phyloP scores from a whole-genome alignment of 2,329 filamentous ascomycete genomes.

The Trichoderma simmonsii region DNA sequence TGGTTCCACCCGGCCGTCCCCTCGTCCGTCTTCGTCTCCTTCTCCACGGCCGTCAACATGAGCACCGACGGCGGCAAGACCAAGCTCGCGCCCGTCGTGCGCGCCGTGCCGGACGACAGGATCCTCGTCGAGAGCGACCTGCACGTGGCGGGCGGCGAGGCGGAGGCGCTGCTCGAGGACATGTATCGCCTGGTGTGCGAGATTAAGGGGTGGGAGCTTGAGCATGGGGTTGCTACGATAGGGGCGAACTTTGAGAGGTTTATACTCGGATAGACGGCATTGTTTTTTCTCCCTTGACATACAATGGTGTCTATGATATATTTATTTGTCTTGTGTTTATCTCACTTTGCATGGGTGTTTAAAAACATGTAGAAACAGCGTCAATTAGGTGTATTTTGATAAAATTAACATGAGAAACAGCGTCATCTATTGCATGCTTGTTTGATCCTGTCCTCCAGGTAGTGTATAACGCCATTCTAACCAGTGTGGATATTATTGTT shows the following conservation, averaged over 20 bases:
- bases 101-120: conserved; percentile 69
- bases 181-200: conserved; percentile 73
- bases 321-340: background rate
- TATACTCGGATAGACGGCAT: conserved; percentile 53
- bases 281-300: background rate
- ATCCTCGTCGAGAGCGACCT: conserved; percentile 89
- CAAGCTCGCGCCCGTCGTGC: conserved; percentile 63
- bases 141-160: conserved; percentile 73
- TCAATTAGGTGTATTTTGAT: background rate
- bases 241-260: conserved; percentile 76
- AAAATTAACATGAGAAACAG: background rate
- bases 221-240: conserved; percentile 66
- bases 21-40: conserved; percentile 78
- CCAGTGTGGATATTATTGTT: background rate
- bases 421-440: background rate
- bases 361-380: too few species aligned
- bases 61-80: conserved; percentile 44
- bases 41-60: conserved; percentile 81
- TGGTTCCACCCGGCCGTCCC: conserved; percentile 74
- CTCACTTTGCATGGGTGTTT: background rate
- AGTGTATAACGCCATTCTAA: background rate
- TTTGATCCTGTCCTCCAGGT: background rate
- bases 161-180: conserved; percentile 75
- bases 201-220: conserved; percentile 72
- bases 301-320: background rate